A percentile compares a stretch with the other conserved stretches of the same genome.
phyloP scores from a whole-genome alignment of 2,329 filamentous ascomycete genomes.

The Paecilomyces variotii region DNA sequence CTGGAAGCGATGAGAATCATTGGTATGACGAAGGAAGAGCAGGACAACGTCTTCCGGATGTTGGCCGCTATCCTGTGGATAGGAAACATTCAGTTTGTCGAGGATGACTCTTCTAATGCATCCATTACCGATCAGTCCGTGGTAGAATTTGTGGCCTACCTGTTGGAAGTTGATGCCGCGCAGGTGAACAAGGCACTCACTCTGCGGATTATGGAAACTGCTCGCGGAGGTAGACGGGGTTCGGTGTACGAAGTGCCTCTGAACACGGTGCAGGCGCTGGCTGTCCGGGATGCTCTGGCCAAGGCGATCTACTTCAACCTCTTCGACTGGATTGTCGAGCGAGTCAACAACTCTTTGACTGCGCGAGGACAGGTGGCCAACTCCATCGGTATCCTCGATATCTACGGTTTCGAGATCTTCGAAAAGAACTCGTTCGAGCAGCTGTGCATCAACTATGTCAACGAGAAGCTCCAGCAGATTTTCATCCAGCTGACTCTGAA shows the following conservation, averaged over 20 bases:
- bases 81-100: conserved; percentile 83
- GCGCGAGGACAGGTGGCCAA: conserved; percentile 68
- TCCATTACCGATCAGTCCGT: conserved; percentile 81
- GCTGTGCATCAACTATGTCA: conserved; percentile 99
- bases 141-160: conserved; percentile 87
- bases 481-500: conserved; percentile 97
- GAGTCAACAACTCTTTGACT: conserved; percentile 81
- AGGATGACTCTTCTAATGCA: conserved; percentile 85
- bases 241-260: conserved; percentile 68
- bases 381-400: conserved; percentile 93
- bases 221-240: conserved; percentile 56
- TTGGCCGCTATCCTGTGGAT: conserved; percentile 86
- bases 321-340: conserved; percentile 96
- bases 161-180: conserved; percentile 76
- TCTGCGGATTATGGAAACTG: conserved; percentile 72
- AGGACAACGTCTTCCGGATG: conserved; percentile 96
- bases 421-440: conserved; percentile 99
- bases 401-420: conserved; percentile 98
- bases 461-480: conserved; percentile 98
- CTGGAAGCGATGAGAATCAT: conserved; percentile 92
- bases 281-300: conserved; percentile 82
- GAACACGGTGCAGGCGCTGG: conserved; percentile 75
- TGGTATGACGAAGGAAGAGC: conserved; percentile 76
- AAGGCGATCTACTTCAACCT: conserved; percentile 97
- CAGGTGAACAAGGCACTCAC: conserved; percentile 82